phyloP scores from a whole-genome alignment of 2,329 filamentous ascomycete genomes.

The Xylariaceae sp. region DNA sequence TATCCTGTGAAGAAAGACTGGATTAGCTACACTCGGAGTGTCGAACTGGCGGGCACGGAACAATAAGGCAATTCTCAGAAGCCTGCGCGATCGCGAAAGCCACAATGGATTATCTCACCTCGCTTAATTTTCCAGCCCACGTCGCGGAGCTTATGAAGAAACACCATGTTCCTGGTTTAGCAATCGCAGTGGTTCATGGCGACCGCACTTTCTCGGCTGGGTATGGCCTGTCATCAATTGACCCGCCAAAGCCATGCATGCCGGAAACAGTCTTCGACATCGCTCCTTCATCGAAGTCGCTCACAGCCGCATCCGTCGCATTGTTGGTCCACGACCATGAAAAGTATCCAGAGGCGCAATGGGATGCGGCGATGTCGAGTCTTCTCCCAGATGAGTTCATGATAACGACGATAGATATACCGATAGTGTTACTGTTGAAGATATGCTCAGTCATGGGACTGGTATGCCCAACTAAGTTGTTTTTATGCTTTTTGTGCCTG shows the following conservation, averaged over 20 bases:
- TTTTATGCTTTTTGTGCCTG: background rate
- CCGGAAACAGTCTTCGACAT: slow-evolving; percentile 30
- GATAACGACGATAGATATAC: slow-evolving; percentile 21
- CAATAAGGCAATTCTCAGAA: background rate
- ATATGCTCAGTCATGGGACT: slow-evolving; percentile 24
- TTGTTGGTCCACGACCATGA: slow-evolving; percentile 31
- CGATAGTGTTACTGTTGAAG: slow-evolving; percentile 23
- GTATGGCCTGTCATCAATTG: slow-evolving; percentile 27
- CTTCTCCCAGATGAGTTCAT: slow-evolving; percentile 26
- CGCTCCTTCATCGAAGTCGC: slow-evolving; percentile 28
- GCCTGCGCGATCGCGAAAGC: background rate
- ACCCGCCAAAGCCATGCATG: slow-evolving; percentile 26
- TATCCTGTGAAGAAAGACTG: background rate
- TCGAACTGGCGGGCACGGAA: no score
- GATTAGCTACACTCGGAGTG: no score
- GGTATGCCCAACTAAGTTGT: slow-evolving; percentile 20
- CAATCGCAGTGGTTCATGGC: slow-evolving; percentile 21
- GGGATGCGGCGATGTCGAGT: slow-evolving; percentile 24
- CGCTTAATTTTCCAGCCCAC: slow-evolving; percentile 14
- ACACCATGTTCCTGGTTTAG: slow-evolving; percentile 25
- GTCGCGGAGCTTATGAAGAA: slow-evolving; percentile 19
- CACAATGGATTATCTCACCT: slow-evolving; percentile 20
- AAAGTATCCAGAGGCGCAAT: slow-evolving; percentile 29
- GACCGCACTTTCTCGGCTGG: slow-evolving; percentile 18
- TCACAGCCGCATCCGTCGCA: slow-evolving; percentile 26